Percentiles rank a stretch among this genome's conserved stretches.
phyloP scores from a whole-genome alignment of 768 basidiomycete species.

The Krasilnikovozyma curviuscula region DNA sequence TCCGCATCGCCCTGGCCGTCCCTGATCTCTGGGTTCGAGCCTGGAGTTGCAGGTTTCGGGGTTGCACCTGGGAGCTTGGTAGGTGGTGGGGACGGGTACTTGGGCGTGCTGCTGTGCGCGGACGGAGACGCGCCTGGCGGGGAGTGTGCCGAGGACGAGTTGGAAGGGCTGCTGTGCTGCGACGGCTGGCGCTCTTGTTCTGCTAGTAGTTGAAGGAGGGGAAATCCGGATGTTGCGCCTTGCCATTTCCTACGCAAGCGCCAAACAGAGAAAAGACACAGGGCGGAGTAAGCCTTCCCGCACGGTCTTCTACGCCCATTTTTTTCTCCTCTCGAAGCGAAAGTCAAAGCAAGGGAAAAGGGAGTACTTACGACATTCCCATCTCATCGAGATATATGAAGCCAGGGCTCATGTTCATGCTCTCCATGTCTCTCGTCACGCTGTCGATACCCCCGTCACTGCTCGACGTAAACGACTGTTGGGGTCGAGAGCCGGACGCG shows the following conservation, averaged over 20 bases:
- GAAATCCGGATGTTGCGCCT: slow-evolving; percentile 80
- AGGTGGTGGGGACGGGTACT: not conserved
- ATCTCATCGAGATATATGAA: slow-evolving; percentile 28
- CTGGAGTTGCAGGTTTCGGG: not conserved
- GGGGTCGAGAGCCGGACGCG: not conserved
- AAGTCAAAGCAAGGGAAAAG: too few relatives aligned
- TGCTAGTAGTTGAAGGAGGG: slow-evolving; percentile 62
- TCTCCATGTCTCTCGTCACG: slow-evolving; percentile 24
- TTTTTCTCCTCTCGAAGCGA: too few relatives aligned
- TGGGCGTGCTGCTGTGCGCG: not conserved
- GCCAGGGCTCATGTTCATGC: slow-evolving; percentile 22
- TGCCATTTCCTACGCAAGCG: slow-evolving; percentile 6
- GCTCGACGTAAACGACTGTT: not conserved
- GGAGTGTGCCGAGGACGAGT: not conserved
- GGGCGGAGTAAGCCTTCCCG: too few relatives aligned
- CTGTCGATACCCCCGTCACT: slow-evolving; percentile 17
- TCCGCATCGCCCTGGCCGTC: not conserved
- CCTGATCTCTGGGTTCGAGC: not conserved
- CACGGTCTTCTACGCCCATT: too few relatives aligned
- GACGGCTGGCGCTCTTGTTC: slow-evolving; percentile 36
- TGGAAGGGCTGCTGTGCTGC: not conserved
- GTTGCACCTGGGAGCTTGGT: not conserved
- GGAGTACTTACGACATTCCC: slow-evolving; percentile 15
- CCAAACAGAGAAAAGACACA: not conserved
- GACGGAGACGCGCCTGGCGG: too few relatives aligned